Percentiles rank a stretch among this genome's conserved stretches.
Conservation (phyloP, 192 early-diverging fungal species). For the Pilaira anomala region DNA sequence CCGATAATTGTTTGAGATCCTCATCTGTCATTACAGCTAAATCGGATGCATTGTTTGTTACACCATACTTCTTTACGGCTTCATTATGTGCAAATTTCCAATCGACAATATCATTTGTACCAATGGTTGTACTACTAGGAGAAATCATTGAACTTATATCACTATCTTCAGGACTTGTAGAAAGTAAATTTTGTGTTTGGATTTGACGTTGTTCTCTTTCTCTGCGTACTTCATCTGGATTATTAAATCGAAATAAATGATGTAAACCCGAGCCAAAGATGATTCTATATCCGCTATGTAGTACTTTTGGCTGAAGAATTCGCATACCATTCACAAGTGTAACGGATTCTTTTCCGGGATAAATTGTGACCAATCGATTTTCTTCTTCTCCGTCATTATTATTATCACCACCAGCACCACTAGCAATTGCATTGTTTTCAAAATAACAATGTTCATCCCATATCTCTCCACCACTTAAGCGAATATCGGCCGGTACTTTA, state of each 20-base stretch:
- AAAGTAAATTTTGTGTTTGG: neutral
- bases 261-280: slow-evolving; percentile 65
- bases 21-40: slow-evolving; percentile 52
- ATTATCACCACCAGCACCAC: too few relatives aligned
- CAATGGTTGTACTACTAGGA: neutral
- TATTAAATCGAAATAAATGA: slow-evolving; percentile 81
- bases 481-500: slow-evolving; percentile 40
- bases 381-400: slow-evolving; percentile 14
- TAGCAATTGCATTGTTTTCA: slow-evolving; percentile 47
- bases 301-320: slow-evolving; percentile 49
- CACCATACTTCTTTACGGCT: slow-evolving; percentile 46
- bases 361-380: slow-evolving; percentile 53
- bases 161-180: neutral
- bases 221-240: slow-evolving; percentile 75
- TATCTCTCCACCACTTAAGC: slow-evolving; percentile 45
- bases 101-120: slow-evolving; percentile 51
- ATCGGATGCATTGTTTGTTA: slow-evolving; percentile 22
- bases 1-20: slow-evolving; percentile 50
- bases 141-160: neutral
- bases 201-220: slow-evolving; percentile 49
- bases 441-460: slow-evolving; percentile 61
- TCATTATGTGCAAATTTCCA: slow-evolving; percentile 77
- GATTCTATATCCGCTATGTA: slow-evolving; percentile 72
- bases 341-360: slow-evolving; percentile 51
- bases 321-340: slow-evolving; percentile 78